phyloP scores from a whole-genome alignment of 768 basidiomycete genomes.

The Agrocybe praecox region DNA sequence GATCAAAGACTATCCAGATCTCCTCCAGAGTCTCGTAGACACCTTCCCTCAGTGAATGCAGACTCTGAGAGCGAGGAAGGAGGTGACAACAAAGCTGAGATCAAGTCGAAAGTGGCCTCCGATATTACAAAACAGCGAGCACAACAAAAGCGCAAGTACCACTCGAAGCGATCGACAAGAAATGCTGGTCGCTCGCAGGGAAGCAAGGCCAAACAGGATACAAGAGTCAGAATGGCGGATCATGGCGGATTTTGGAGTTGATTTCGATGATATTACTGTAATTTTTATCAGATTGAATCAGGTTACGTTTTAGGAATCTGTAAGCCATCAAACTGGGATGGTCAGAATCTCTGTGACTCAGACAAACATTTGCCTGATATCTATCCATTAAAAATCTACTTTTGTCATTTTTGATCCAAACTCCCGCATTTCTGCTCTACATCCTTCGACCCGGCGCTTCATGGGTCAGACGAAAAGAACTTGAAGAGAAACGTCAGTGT shows the following conservation, averaged over 20 bases:
- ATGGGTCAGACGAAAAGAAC: no score
- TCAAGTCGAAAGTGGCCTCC: constrained; percentile 62
- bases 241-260: constrained; percentile 64
- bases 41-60: constrained; percentile 42
- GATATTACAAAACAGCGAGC: constrained; percentile 63
- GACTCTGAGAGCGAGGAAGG: constrained; percentile 43
- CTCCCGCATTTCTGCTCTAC: no score
- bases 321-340: no score
- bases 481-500: no score
- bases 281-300: no score
- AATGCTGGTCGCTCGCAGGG: constrained; percentile 73
- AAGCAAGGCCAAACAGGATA: constrained; percentile 85
- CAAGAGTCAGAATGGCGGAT: constrained; percentile 57
- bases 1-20: constrained; percentile 46
- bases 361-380: no score
- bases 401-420: no score
- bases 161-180: constrained; percentile 69
- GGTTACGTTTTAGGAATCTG: no score
- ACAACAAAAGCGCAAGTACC: constrained; percentile 73
- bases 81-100: constrained; percentile 29
- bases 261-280: constrained; percentile 1
- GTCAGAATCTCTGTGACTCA: no score
- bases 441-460: no score
- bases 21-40: constrained; percentile 51
- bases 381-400: no score